Evolutionary conservation across 306 rosid species (phyloP).

Genomic region (Quercus wislizeni): DNA sequence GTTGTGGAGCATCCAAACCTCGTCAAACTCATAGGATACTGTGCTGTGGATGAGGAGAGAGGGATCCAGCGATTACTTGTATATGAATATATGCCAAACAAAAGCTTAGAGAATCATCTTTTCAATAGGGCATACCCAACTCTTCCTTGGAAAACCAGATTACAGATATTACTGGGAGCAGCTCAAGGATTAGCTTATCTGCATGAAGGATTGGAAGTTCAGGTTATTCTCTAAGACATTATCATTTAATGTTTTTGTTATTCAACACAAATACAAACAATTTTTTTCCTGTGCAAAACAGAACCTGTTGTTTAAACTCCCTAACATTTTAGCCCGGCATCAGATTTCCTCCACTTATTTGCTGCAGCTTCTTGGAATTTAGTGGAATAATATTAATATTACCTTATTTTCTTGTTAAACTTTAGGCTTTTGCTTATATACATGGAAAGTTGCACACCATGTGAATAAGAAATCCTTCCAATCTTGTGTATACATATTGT

Average conservation of each 20-base stretch:
- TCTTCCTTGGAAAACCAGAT: constrained; percentile 68
- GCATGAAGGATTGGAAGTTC: constrained; percentile 81
- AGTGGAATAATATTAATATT: background rate
- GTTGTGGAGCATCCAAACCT: constrained; percentile 87
- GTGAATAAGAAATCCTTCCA: constrained; percentile 1
- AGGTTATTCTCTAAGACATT: constrained; percentile 41
- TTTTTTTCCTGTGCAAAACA: background rate
- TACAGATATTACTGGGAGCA: constrained; percentile 64
- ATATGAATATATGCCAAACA: constrained; percentile 69
- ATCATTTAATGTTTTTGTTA: background rate
- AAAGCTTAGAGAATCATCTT: constrained; percentile 75
- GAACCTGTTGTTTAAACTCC: background rate
- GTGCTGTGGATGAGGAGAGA: constrained; percentile 78
- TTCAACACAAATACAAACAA: background rate
- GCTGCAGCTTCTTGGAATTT: background rate
- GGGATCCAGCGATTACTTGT: constrained; percentile 83
- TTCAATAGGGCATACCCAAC: constrained; percentile 49
- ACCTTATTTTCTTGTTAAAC: background rate
- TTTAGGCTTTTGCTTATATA: background rate
- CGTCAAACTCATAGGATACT: constrained; percentile 75
- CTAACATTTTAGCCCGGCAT: background rate
- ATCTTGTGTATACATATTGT: too few species aligned
- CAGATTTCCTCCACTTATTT: background rate
- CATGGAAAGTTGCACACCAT: background rate
- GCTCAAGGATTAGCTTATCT: constrained; percentile 76